A percentile compares a stretch with the other conserved stretches of the same genome.
These are phyloP conservation scores for Platanus orientalis DNA, from an alignment of 164 flowering plant species.

Conservation along the genomic window DNA sequence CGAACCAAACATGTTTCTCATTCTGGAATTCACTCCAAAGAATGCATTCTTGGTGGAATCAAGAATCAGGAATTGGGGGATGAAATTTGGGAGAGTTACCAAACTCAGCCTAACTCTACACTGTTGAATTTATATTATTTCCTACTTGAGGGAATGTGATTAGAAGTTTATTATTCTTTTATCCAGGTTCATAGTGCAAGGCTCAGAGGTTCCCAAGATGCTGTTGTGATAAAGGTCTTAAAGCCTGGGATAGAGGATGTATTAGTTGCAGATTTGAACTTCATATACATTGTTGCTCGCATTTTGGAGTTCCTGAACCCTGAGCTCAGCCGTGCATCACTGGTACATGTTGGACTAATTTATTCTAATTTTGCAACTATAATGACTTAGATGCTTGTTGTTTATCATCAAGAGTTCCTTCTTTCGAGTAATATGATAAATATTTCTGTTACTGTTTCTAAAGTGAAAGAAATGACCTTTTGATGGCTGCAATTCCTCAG, in stretches of 20 bases:
- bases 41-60: no score
- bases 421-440: not conserved
- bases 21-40: no score
- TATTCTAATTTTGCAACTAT: not conserved
- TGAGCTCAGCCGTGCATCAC: conserved; percentile 74
- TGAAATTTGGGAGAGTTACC: no score
- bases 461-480: not conserved
- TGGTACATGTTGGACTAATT: conserved; percentile 41
- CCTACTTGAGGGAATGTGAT: not conserved
- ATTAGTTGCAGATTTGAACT: conserved; percentile 89
- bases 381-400: not conserved
- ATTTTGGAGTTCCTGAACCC: conserved; percentile 90
- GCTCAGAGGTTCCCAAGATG: conserved; percentile 68
- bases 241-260: conserved; percentile 94
- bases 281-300: conserved; percentile 80
- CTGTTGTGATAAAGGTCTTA: conserved; percentile 91
- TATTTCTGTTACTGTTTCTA: not conserved
- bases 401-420: not conserved
- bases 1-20: no score
- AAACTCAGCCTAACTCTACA: no score
- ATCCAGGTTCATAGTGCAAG: conserved; percentile 90
- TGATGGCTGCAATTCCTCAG: no score
- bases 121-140: not conserved
- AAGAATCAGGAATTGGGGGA: no score
- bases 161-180: conserved; percentile 8